Conservation (phyloP, 371 early-diverging fungal genomes). For the Zychaea mexicana region DNA sequence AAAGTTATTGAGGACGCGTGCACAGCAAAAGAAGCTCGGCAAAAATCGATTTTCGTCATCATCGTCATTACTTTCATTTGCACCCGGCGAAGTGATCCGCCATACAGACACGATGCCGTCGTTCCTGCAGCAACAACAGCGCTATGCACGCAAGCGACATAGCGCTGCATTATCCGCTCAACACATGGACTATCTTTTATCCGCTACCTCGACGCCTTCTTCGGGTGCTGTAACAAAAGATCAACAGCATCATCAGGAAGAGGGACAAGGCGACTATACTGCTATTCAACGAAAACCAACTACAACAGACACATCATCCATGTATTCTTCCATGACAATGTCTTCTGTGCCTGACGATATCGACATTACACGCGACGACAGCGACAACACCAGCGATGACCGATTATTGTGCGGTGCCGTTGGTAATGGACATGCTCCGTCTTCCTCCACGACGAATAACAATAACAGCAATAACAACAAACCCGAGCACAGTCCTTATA, state of each 20-base stretch:
- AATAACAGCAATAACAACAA: neutral
- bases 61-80: constrained; percentile 24
- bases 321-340: constrained; percentile 8
- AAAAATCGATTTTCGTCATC: constrained; percentile 25
- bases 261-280: neutral
- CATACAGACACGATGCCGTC: constrained; percentile 27
- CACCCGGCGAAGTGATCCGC: constrained; percentile 21
- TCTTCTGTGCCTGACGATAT: constrained; percentile 1
- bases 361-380: neutral
- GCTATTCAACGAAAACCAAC: neutral
- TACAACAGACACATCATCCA: neutral
- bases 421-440: neutral
- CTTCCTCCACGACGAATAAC: constrained; percentile 3
- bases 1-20: constrained; percentile 12
- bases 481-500: constrained; percentile 18
- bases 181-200: neutral
- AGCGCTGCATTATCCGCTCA: constrained; percentile 26
- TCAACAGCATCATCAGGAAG: neutral
- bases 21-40: constrained; percentile 11
- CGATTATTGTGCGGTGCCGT: neutral
- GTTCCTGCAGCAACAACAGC: constrained; percentile 9
- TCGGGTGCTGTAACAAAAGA: neutral
- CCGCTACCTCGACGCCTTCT: neutral
- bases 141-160: constrained; percentile 27
- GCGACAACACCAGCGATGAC: constrained; percentile 15